Evolutionary conservation across 805 yeast genomes (phyloP), one percentile per base, ranked within the genome.

Genomic region (Millerago galiae): DNA sequence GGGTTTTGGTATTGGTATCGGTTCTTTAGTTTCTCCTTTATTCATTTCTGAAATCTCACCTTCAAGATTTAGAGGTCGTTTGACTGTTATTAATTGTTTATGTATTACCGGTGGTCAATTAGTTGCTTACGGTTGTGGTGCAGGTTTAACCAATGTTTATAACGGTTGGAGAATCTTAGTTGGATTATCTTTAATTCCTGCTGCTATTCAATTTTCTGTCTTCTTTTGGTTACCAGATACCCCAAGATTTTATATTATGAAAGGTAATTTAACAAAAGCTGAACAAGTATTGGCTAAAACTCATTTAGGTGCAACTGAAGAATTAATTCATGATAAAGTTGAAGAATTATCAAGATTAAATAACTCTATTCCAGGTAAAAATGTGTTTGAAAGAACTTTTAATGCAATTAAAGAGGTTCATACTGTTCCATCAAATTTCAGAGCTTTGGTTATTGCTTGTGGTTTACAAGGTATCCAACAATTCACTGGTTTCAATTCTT

Each of bases 1-100:
- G 83, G 99, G 99, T 14, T 85, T 86, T 63, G 98, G 96, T 54
- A 97, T 91, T 24, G 99, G 99, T 52, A 75, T 86, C 42, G 98
- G 97, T 1, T 89, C 97, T 3, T 69, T 91, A 41, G 83, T 88
- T 43, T 88, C 98, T n/a, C 99, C 99, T 1, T 70, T 91, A 44
- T 90, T 89, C 71, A 84, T 91, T 48, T 72, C 88, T 43, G 99
- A 91, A 63, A 75, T 90, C 60, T 95, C 97, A 3, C 98, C 99
- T 25, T 77, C 93, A 13, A 77, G 81, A 61, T 87, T 86, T 60
- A 77, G 99, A 60, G 98, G 98, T 43, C 74, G 98, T 49, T 72
- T 91, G 42, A 93, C 95, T 29, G 87, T 90, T 7, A 74, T 90
- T 44, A 89, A 90, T 62, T 88, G 90, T 45, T 66, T 91, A 54